These are phyloP conservation scores for Beauveria brongniartii DNA, from an alignment of 2,329 filamentous ascomycete genomes.

Conservation along the genomic window DNA sequence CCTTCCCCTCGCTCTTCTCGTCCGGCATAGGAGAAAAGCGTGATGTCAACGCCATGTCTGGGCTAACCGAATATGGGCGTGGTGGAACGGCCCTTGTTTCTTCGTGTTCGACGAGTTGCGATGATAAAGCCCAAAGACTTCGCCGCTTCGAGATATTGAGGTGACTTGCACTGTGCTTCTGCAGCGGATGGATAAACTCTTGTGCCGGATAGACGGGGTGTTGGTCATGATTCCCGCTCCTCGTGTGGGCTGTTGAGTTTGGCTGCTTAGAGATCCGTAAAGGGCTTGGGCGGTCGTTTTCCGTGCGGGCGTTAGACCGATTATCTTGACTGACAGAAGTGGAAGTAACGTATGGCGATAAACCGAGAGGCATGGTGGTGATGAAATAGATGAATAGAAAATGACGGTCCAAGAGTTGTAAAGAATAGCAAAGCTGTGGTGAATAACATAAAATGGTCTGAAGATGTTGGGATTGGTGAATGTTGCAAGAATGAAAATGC, in stretches of 20 bases:
- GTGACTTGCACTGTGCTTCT: background rate
- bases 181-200: background rate
- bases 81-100: background rate
- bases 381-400: background rate
- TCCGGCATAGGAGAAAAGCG: background rate
- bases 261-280: conserved; percentile 41
- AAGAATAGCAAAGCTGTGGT: conserved; percentile 3
- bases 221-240: conserved; percentile 14
- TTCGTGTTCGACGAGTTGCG: background rate
- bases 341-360: conserved; percentile 10
- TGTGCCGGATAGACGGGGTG: background rate
- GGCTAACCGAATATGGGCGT: background rate
- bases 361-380: conserved; percentile 1
- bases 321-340: conserved; percentile 16
- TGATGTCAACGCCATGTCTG: background rate
- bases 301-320: conserved; percentile 10
- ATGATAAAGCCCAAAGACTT: conserved; percentile 5
- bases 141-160: conserved; percentile 1
- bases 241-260: conserved; percentile 13
- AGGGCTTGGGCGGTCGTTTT: conserved; percentile 32
- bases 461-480: conserved; percentile 1
- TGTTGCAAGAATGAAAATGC: conserved; percentile 1
- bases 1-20: background rate
- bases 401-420: background rate
- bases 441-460: conserved; percentile 2